phyloP scores from a whole-genome alignment of 2,329 filamentous ascomycete species.

The Talaromyces sp. region DNA sequence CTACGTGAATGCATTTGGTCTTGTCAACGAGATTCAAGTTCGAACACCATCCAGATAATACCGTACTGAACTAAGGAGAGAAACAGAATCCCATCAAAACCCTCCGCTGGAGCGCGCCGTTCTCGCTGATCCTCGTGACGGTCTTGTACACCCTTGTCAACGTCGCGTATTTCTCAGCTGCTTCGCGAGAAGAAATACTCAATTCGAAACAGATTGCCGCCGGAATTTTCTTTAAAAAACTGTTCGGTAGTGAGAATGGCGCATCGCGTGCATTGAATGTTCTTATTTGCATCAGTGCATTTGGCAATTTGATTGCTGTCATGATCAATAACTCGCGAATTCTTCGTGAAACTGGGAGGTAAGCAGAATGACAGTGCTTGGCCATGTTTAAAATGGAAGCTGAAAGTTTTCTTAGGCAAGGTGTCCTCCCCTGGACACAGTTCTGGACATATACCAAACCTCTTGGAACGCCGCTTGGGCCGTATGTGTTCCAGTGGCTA shows the following conservation, averaged over 20 bases:
- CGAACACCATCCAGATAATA: not conserved
- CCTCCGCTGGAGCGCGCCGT: slow-evolving; percentile 46
- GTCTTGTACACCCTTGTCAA: slow-evolving; percentile 56
- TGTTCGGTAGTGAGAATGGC: slow-evolving; percentile 45
- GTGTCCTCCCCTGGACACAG: slow-evolving; percentile 54
- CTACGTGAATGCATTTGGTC: slow-evolving; percentile 56
- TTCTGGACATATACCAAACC: slow-evolving; percentile 61
- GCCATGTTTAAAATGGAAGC: not conserved
- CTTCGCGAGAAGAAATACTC: slow-evolving; percentile 51
- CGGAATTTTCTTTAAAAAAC: slow-evolving; percentile 53
- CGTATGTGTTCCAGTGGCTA: slow-evolving; percentile 54
- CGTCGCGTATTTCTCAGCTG: slow-evolving; percentile 56
- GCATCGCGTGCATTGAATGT: slow-evolving; percentile 53
- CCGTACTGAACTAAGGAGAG: not conserved
- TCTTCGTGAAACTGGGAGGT: slow-evolving; percentile 56
- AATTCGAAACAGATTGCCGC: slow-evolving; percentile 52
- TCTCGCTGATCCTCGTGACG: slow-evolving; percentile 49
- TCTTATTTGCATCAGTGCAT: slow-evolving; percentile 52
- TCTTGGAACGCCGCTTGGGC: slow-evolving; percentile 58
- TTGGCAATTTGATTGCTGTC: slow-evolving; percentile 55
- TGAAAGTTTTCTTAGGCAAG: slow-evolving; percentile 40
- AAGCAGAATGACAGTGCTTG: not conserved
- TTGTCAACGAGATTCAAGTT: slow-evolving; percentile 56
- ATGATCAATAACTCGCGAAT: slow-evolving; percentile 52
- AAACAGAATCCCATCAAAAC: slow-evolving; percentile 51